A percentile compares a stretch with the other conserved stretches of the same genome.
These are phyloP conservation scores for Gnaphalium uliginosum DNA, from an alignment of 129 eudicot species.

Conservation along the genomic window DNA sequence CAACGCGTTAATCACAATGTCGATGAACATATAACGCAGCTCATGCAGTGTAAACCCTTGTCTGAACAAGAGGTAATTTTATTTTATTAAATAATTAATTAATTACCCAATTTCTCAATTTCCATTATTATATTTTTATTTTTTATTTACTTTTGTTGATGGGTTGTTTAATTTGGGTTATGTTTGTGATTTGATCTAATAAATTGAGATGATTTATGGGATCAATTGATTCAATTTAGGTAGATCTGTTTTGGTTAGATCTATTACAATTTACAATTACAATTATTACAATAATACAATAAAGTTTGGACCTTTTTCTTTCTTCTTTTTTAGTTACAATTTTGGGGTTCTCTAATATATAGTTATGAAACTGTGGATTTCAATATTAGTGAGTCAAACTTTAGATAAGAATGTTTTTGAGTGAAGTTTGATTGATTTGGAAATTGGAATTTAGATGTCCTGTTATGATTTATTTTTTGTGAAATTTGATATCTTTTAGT, in stretches of 20 bases:
- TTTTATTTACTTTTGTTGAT: not conserved
- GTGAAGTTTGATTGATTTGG: constrained; percentile 13
- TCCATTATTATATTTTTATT: not conserved
- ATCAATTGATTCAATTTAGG: constrained; percentile 20
- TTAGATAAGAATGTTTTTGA: not conserved
- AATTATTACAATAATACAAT: not conserved
- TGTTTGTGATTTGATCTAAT: constrained; percentile 28
- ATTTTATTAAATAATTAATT: not conserved
- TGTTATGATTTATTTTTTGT: constrained; percentile 8
- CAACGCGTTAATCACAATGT: constrained; percentile 63
- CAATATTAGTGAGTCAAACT: not conserved
- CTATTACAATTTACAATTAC: constrained; percentile 16
- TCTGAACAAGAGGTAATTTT: constrained; percentile 86
- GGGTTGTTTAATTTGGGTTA: constrained; percentile 13
- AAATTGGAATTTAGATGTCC: not conserved
- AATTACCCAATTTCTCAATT: constrained; percentile 6
- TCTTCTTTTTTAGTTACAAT: not conserved
- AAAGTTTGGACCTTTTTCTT: not conserved
- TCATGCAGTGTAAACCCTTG: constrained; percentile 97
- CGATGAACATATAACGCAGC: constrained; percentile 91
- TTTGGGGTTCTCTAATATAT: not conserved
- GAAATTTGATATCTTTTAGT: not conserved
- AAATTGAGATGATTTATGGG: constrained; percentile 11
- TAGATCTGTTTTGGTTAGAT: constrained; percentile 41
- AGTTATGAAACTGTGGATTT: not conserved